Base-by-base conservation (phyloP, 2,329 filamentous ascomycete species). In the Fusarium odoratissimum region DNA sequence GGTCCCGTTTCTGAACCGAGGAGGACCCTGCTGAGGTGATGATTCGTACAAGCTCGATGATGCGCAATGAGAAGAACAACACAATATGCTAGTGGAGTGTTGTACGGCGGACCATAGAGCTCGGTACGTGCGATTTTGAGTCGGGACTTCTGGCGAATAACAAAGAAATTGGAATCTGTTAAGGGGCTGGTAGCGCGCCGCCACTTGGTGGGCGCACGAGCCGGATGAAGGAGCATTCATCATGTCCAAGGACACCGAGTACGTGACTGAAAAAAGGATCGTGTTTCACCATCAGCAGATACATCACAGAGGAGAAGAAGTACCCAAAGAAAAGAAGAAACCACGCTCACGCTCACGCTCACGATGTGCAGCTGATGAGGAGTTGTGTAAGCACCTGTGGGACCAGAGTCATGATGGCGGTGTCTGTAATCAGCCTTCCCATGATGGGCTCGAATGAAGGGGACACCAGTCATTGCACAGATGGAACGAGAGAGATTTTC, bases 141-240 rank as follows among this genome's bases (percentile, higher is more conserved):
- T 44, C 56, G 51, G 64, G 48, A 69, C 67, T 74, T 58, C 49
- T 69, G 58, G 52, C 60, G 31, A 71, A 70, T 57, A 65, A 71
- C 46, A 74, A 75, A 37, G 74, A 76, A 65, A 77, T 77, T 75
- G 69, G 68, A 60, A 41, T 42, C n/a, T 70, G 66, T 72, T 76
- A 76, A 77, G 75, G 75, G 75, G 75, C 42, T 71, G 72, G 65
- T 73, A 76, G 72, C 60, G 75, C 63, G 67, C 72, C 67, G 60
- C 74, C 64, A 71, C 75, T 57, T 42, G 58, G 66, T 73, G 55
- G 58, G 46, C 55, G 71, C 71, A 68, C 67, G 71, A 73, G 66
- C 71, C 71, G 67, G 54, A 71, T 38, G 33, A 69, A 66, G 55
- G 70, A 71, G 70, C 46, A 44, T 40, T 59, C 46, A 69, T 55